Evolutionary conservation across 2,329 filamentous ascomycete species (phyloP).

Genomic region (Apiospora koreana): DNA sequence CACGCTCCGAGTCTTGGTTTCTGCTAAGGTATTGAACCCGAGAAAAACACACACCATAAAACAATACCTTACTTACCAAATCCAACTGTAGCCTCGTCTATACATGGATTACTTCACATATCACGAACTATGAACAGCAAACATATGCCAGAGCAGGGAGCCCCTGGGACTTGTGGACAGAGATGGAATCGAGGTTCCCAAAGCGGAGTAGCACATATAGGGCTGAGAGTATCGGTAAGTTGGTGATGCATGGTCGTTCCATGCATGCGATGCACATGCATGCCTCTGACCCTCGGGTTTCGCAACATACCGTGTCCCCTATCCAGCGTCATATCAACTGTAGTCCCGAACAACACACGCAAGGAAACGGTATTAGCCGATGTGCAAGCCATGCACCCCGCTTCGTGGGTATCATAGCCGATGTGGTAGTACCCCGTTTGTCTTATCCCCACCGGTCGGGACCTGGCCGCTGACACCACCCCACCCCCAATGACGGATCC

Average conservation of each 20-base stretch:
- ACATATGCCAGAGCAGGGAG: too few species aligned
- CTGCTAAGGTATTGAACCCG: too few species aligned
- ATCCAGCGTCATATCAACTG: neutral
- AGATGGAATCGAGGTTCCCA: too few species aligned
- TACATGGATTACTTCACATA: neutral
- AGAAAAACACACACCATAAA: too few species aligned
- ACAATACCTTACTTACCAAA: neutral
- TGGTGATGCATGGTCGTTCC: neutral
- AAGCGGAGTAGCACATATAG: neutral
- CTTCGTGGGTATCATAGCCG: too few species aligned
- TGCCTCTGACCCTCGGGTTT: neutral
- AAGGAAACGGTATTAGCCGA: neutral
- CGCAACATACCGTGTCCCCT: neutral
- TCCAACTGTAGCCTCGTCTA: neutral
- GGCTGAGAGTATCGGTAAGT: neutral
- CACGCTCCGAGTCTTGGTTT: too few species aligned
- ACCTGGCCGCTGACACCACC: neutral
- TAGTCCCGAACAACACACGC: neutral
- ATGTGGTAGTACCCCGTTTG: neutral
- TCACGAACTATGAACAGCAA: too few species aligned
- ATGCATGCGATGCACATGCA: neutral
- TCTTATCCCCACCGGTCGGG: neutral
- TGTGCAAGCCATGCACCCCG: neutral
- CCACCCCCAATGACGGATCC: neutral
- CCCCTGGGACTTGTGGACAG: neutral